Base-by-base conservation (phyloP, 306 rosid species). In the Castanea mollissima region DNA sequence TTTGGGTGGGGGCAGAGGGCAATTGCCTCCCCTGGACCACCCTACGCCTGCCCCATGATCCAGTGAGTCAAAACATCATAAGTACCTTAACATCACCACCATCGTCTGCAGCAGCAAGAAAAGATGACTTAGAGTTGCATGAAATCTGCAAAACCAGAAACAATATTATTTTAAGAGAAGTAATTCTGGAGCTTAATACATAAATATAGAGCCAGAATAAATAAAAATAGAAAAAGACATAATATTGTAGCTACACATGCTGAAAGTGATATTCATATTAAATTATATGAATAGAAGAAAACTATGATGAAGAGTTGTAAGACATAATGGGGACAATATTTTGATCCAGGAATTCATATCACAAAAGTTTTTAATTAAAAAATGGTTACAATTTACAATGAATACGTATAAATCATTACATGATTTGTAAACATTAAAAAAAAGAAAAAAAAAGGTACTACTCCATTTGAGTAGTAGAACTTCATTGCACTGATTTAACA, bases 51-150 rank as follows among this genome's bases (percentile, higher is more conserved):
- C 16, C 16, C 16, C 0, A 0, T 13, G 54, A 49, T 49, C 54
- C 15, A 49, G 54, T 54, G 68, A 58, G 76, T 57, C 71, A 71
- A 79, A 71, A 55, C 13, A 63, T 74, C 55, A 65, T 78, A 84
- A 46, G 35, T 83, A 94, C 98, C 94, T 94, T 94, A 75, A 94
- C 86, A 83, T 94, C 97, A 49, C 98, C 98, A 5, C 92, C 80
- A 81, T 94, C 98, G 60, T 94, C 98, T 20, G 98, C 92, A 55
- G 98, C 97, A 81, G 98, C 98, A 73, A 94, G 94, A 86, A 92
- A 94, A 55, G 97, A 86, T 35, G 97, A 86, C 79, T 75, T 90
- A 27, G 89, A 83, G 88, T 84, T 90, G 87, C 97, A 92, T 21
- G 84, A 81, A 88, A 94, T 86, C 98, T 94, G 87, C 84, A 86